phyloP scores from a whole-genome alignment of 176 grass and related monocot species.

The Cocos nucifera region DNA sequence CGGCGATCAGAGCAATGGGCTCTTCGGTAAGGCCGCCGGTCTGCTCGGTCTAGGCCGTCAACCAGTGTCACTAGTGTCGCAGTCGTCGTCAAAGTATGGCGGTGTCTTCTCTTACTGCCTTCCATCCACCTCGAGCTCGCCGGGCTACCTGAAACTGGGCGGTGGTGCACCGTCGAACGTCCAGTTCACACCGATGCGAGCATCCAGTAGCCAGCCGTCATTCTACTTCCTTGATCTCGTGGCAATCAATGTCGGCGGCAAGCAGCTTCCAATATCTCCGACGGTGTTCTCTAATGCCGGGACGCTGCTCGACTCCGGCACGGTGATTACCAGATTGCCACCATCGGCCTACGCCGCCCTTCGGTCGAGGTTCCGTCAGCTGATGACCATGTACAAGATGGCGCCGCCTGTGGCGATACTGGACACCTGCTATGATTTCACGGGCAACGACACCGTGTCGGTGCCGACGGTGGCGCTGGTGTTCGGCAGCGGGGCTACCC shows the following conservation, averaged over 20 bases:
- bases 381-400: not conserved
- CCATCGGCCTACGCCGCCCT: not conserved
- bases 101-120: conserved; percentile 9
- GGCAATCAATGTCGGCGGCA: not conserved
- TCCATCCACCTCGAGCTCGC: not conserved
- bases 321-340: conserved; percentile 1
- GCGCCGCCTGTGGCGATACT: conserved; percentile 54
- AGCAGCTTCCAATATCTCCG: not conserved
- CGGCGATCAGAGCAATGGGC: conserved; percentile 26
- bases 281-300: not conserved
- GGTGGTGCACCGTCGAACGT: not conserved
- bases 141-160: not conserved
- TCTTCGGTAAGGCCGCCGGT: not conserved
- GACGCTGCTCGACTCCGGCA: conserved; percentile 4
- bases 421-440: conserved; percentile 88
- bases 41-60: not conserved
- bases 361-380: not conserved
- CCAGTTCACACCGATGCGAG: not conserved
- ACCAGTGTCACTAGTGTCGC: not conserved
- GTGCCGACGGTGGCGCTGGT: conserved; percentile 53
- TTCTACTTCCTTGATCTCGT: not conserved
- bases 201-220: not conserved
- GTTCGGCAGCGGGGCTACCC: conserved; percentile 34
- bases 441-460: conserved; percentile 18
- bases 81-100: not conserved